Evolutionary conservation across 768 basidiomycete genomes (phyloP).

Genomic region (Trametes villosa): DNA sequence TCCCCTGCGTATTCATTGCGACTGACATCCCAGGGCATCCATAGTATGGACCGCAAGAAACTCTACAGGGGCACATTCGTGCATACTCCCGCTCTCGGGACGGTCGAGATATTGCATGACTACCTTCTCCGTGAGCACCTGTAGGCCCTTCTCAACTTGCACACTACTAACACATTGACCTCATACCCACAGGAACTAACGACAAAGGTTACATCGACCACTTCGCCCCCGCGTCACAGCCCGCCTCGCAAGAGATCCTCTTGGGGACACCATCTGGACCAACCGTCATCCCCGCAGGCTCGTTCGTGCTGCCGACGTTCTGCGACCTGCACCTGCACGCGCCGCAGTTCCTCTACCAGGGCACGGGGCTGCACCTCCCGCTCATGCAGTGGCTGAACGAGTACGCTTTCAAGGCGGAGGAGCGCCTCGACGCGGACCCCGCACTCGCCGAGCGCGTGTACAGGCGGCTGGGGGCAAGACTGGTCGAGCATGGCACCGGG

Average conservation of each 20-base stretch:
- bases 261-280: slow-evolving; percentile 2
- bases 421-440: slow-evolving; percentile 66
- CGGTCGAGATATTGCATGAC: slow-evolving; percentile 59
- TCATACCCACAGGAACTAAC: slow-evolving; percentile 34
- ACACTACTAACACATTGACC: neutral
- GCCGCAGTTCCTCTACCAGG: slow-evolving; percentile 88
- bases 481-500: slow-evolving; percentile 77
- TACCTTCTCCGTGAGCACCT: slow-evolving; percentile 52
- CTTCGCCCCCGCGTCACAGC: slow-evolving; percentile 44
- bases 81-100: slow-evolving; percentile 55
- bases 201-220: slow-evolving; percentile 54
- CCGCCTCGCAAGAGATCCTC: slow-evolving; percentile 42
- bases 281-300: slow-evolving; percentile 50
- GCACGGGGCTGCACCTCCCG: slow-evolving; percentile 83
- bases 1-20: too few species aligned
- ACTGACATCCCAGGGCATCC: too few species aligned
- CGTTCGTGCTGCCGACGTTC: slow-evolving; percentile 79
- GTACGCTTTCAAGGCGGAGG: slow-evolving; percentile 85
- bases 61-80: slow-evolving; percentile 69
- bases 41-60: too few species aligned
- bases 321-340: slow-evolving; percentile 87
- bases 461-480: slow-evolving; percentile 60
- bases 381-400: slow-evolving; percentile 83
- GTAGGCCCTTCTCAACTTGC: neutral
- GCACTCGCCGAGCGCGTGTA: slow-evolving; percentile 71